These are phyloP conservation scores for Casuarina cunninghamiana DNA, from an alignment of 306 rosid species.

Conservation along the genomic window DNA sequence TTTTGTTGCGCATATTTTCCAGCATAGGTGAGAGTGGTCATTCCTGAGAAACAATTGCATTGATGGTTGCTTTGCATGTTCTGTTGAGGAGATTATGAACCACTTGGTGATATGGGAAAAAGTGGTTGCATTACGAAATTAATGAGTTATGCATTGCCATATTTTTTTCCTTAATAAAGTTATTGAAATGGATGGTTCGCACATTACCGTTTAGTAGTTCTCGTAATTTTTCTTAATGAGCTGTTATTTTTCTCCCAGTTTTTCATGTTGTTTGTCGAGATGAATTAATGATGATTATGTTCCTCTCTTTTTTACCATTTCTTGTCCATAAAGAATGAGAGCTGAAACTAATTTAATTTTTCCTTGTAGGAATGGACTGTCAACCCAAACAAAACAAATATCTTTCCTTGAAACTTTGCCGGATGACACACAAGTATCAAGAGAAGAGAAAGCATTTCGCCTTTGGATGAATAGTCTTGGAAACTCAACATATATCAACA, in stretches of 20 bases:
- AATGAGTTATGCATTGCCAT: background rate
- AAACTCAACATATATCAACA: conserved; percentile 75
- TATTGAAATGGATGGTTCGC: background rate
- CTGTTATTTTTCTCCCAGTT: background rate
- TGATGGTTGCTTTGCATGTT: background rate
- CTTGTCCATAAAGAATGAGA: background rate
- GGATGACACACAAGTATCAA: conserved; percentile 72
- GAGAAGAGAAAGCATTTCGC: conserved; percentile 96
- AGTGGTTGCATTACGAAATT: background rate
- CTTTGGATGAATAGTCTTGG: conserved; percentile 93
- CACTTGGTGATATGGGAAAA: background rate
- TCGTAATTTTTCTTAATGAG: background rate
- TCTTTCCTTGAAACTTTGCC: conserved; percentile 79
- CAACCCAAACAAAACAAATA: conserved; percentile 64
- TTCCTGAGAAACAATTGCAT: conserved; percentile 12
- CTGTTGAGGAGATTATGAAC: background rate
- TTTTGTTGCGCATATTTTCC: conserved; percentile 95
- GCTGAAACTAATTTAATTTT: background rate
- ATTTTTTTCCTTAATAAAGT: background rate
- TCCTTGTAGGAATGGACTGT: conserved; percentile 79
- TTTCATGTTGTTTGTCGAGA: background rate
- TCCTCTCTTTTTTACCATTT: background rate
- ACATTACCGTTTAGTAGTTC: background rate
- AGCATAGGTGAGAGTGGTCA: conserved; percentile 70
- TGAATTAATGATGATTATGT: background rate